Evolutionary conservation across 2,329 filamentous ascomycete genomes (phyloP).

Genomic region (Nemania sp.): DNA sequence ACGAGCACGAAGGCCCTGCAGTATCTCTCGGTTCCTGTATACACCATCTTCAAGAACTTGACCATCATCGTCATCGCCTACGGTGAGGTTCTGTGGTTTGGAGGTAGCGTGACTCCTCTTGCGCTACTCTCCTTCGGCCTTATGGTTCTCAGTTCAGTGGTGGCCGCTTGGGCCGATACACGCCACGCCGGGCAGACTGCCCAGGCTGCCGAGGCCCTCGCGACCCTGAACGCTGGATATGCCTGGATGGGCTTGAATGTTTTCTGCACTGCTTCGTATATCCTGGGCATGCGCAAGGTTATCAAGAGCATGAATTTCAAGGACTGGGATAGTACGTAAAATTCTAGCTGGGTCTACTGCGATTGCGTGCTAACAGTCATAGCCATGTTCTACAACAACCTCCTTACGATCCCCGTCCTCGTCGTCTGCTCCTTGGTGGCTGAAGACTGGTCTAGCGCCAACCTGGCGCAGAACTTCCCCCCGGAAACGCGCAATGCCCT

Average conservation of each 20-base stretch:
- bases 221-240: constrained; percentile 91
- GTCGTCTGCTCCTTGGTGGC: constrained; percentile 77
- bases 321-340: constrained; percentile 92
- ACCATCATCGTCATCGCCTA: constrained; percentile 99
- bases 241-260: constrained; percentile 99
- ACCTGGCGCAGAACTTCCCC: constrained; percentile 88
- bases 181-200: constrained; percentile 59
- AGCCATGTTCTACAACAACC: constrained; percentile 99
- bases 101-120: constrained; percentile 84
- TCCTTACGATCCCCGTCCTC: constrained; percentile 92
- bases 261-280: constrained; percentile 87
- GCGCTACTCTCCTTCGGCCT: constrained; percentile 91
- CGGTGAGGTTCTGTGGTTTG: constrained; percentile 97
- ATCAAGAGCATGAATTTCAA: constrained; percentile 99
- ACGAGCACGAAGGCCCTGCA: constrained; percentile 94
- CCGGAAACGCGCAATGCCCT: constrained; percentile 76
- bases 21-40: constrained; percentile 95
- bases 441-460: constrained; percentile 90
- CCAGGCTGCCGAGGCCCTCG: constrained; percentile 75
- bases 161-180: constrained; percentile 97
- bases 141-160: constrained; percentile 93
- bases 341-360: background rate
- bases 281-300: constrained; percentile 94
- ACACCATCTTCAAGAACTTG: constrained; percentile 99
- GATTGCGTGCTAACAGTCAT: constrained; percentile 39